Evolutionary conservation across 2,329 filamentous ascomycete species (phyloP), one percentile per base, ranked within the genome.

Genomic region (Fusarium sarcochroum): DNA sequence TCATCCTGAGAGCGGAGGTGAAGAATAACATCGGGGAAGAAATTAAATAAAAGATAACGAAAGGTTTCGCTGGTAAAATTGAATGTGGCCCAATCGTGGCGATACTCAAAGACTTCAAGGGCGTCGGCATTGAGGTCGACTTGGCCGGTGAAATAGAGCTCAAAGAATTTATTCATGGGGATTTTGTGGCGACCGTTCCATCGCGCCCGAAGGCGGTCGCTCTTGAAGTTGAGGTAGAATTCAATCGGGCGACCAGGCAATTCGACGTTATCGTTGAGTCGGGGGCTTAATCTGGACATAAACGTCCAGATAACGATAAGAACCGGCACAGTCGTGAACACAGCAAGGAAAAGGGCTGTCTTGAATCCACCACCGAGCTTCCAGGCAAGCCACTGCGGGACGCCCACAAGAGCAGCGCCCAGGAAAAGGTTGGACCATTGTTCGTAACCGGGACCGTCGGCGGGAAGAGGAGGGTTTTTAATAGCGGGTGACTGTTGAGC

Each of bases 61-160:
- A 94, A 94, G 67, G 97, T 84, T 75, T 89, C 87, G 75, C 90
- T 80, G 58, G 94, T 97, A 82, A 97, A 97, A 77, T 89, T 87
- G 84, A 97, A 97, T 82, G 87, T 95, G 73, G 93, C 92, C 94
- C 94, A 98, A 79, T 98, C 95, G 80, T 98, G 94, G 76, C 94
- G 87, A 83, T 94, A 94, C 82, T 98, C 95, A 78, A 98, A 81
- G 44, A 92, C 85, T 76, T 97, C 94, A 63, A 98, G 86, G 72
- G 86, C 87, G 80, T 98, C 94, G 59, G 93, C 93, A 78, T 97
- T 98, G 84, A 97, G 93, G 72, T 97, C 93, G 66, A 97, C 93
- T 63, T 95, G 89, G 63, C 93, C 92, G 75, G 93, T 90, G 80
- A 98, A 95, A 85, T 97, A 98, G 88, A 94, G 95, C 81, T 97